Conservation (phyloP, 2,329 filamentous ascomycete genomes). For the Polytolypa hystricis region DNA sequence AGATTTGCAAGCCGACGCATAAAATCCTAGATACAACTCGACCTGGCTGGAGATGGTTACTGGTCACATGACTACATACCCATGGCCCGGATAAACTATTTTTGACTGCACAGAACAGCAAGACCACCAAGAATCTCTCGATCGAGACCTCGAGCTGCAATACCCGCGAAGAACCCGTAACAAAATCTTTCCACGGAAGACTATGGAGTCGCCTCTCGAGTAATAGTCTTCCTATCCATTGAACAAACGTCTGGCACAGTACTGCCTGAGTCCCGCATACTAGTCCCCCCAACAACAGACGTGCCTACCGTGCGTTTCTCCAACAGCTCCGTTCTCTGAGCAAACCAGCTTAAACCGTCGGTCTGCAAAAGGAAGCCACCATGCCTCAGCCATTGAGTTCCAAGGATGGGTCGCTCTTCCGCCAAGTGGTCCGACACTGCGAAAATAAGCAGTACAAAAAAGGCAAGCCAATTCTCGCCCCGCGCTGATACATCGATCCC, state of each 20-base stretch:
- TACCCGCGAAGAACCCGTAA: background rate
- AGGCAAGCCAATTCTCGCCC: constrained; percentile 32
- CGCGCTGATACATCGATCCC: background rate
- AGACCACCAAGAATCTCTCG: too few species aligned
- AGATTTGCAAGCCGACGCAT: too few species aligned
- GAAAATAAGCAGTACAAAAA: constrained; percentile 98
- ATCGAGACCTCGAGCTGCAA: too few species aligned
- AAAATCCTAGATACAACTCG: too few species aligned
- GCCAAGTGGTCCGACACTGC: constrained; percentile 88
- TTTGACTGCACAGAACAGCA: too few species aligned
- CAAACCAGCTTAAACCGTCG: constrained; percentile 37
- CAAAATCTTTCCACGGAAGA: background rate
- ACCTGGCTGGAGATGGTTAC: too few species aligned
- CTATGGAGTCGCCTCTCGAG: background rate
- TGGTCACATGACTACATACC: too few species aligned
- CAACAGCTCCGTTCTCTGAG: constrained; percentile 4
- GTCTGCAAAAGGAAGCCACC: constrained; percentile 51
- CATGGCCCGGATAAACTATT: background rate
- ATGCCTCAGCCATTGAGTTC: constrained; percentile 44
- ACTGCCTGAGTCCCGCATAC: too few species aligned
- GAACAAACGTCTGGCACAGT: too few species aligned
- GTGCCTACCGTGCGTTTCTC: too few species aligned
- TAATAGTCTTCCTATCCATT: too few species aligned
- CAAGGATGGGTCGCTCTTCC: constrained; percentile 91
- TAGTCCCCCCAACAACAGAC: too few species aligned